Percentiles rank a stretch among this genome's conserved stretches.
Evolutionary conservation across 2,329 filamentous ascomycete species (phyloP).

Genomic region (Botrytis fragariae): DNA sequence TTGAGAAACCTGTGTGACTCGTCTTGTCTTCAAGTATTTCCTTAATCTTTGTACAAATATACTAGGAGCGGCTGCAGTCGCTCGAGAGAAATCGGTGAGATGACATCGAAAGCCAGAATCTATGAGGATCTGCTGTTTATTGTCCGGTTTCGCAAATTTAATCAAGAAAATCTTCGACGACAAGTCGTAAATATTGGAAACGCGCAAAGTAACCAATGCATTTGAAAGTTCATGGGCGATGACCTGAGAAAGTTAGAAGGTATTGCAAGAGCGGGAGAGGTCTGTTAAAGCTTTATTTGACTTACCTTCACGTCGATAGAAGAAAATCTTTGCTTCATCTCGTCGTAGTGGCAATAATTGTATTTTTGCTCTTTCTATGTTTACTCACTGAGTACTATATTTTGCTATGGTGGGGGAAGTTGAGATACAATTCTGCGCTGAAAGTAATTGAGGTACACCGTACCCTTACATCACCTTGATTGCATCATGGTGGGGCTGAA

Average conservation of each 20-base stretch:
- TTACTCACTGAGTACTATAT: neutral
- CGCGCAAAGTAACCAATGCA: slow-evolving; percentile 71
- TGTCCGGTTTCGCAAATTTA: slow-evolving; percentile 88
- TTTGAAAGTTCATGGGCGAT: slow-evolving; percentile 89
- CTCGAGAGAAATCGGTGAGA: slow-evolving; percentile 83
- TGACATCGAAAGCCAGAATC: slow-evolving; percentile 97
- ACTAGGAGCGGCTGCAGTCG: slow-evolving; percentile 80
- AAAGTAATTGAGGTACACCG: neutral
- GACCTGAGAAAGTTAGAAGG: slow-evolving; percentile 54
- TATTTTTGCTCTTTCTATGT: neutral
- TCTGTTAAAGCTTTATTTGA: neutral
- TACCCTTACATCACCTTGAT: neutral
- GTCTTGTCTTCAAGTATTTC: slow-evolving; percentile 82
- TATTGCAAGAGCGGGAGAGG: slow-evolving; percentile 3
- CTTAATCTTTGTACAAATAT: slow-evolving; percentile 80
- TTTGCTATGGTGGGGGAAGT: slow-evolving; percentile 12
- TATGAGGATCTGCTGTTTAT: slow-evolving; percentile 85
- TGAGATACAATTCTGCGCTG: neutral
- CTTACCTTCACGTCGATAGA: slow-evolving; percentile 72
- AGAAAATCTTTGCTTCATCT: slow-evolving; percentile 77
- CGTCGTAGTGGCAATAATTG: slow-evolving; percentile 14
- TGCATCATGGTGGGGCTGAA: slow-evolving; percentile 10
- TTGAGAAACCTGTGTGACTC: slow-evolving; percentile 77
- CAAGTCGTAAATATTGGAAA: slow-evolving; percentile 94
- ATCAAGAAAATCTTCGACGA: slow-evolving; percentile 93